A percentile compares a stretch with the other conserved stretches of the same genome.
Evolutionary conservation across 2,329 filamentous ascomycete species (phyloP).

Genomic region (Emmonsia crescens): DNA sequence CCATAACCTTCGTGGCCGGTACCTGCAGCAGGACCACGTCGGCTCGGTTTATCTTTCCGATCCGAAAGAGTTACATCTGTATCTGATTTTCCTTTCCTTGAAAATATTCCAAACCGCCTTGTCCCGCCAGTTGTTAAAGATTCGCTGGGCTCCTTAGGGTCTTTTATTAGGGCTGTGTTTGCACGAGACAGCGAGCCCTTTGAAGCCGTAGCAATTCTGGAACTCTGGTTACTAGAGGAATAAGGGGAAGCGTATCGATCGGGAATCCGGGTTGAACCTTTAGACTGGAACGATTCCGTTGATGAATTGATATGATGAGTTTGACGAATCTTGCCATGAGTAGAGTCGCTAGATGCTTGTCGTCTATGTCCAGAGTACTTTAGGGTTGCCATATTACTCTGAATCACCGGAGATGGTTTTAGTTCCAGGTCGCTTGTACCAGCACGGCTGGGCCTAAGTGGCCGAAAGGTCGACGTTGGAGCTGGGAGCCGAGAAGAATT

Average conservation of each 20-base stretch:
- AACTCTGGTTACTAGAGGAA: slow-evolving; percentile 17
- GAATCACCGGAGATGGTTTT: slow-evolving; percentile 43
- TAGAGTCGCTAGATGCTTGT: slow-evolving; percentile 36
- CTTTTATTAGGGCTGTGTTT: slow-evolving; percentile 9
- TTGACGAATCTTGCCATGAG: slow-evolving; percentile 17
- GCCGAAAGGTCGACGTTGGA: slow-evolving; percentile 32
- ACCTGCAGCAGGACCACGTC: slow-evolving; percentile 79
- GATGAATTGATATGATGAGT: slow-evolving; percentile 26
- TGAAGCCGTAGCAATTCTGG: slow-evolving; percentile 6
- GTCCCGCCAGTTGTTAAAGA: slow-evolving; percentile 30
- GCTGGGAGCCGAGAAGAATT: slow-evolving; percentile 20
- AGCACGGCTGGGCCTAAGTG: slow-evolving; percentile 56
- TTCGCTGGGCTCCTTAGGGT: slow-evolving; percentile 22
- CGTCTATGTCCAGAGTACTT: slow-evolving; percentile 41
- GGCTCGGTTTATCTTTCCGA: slow-evolving; percentile 47
- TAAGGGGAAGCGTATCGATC: slow-evolving; percentile 8
- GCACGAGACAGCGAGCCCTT: neutral
- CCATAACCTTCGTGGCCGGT: slow-evolving; percentile 71
- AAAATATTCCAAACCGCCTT: slow-evolving; percentile 68
- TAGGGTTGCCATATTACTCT: slow-evolving; percentile 44
- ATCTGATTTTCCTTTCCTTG: slow-evolving; percentile 57
- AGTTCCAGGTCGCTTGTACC: slow-evolving; percentile 53
- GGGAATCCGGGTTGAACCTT: slow-evolving; percentile 22
- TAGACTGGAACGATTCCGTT: slow-evolving; percentile 30
- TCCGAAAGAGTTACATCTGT: slow-evolving; percentile 39